These are phyloP conservation scores for Ploettnerulaceae sp. DNA, from an alignment of 2,329 filamentous ascomycete species.

Conservation along the genomic window DNA sequence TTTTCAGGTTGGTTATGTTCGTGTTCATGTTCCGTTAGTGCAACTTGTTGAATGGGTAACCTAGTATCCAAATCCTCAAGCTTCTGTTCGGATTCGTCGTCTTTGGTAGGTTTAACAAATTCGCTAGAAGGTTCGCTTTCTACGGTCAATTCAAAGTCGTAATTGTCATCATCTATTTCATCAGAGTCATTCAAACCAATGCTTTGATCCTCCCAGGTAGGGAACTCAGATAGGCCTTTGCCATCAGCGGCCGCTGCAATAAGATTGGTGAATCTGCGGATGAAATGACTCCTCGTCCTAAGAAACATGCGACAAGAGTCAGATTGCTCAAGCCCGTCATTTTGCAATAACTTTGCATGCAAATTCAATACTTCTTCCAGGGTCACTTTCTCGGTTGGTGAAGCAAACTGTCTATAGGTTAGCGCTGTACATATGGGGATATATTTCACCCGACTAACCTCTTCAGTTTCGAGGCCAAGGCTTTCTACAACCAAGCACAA, in stretches of 20 bases:
- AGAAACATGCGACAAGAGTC: constrained; percentile 56
- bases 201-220: constrained; percentile 27
- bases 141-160: not conserved
- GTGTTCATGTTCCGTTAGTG: not conserved
- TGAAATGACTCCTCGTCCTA: constrained; percentile 48
- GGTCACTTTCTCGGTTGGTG: constrained; percentile 43
- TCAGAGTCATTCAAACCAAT: constrained; percentile 22
- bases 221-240: constrained; percentile 40
- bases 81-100: constrained; percentile 3
- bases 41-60: not conserved
- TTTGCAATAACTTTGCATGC: constrained; percentile 52
- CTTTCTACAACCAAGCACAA: constrained; percentile 50
- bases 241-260: constrained; percentile 49
- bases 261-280: constrained; percentile 47
- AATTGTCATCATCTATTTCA: constrained; percentile 9
- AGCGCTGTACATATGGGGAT: constrained; percentile 26
- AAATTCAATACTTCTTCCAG: constrained; percentile 54
- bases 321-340: constrained; percentile 50
- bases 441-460: constrained; percentile 41
- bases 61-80: not conserved
- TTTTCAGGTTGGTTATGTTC: not conserved
- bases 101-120: not conserved
- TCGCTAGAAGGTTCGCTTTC: not conserved
- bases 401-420: constrained; percentile 41
- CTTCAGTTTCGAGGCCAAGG: constrained; percentile 51